Evolutionary conservation across 2,329 filamentous ascomycete genomes (phyloP).

Genomic region (Tolypocladium cylindrosporum): DNA sequence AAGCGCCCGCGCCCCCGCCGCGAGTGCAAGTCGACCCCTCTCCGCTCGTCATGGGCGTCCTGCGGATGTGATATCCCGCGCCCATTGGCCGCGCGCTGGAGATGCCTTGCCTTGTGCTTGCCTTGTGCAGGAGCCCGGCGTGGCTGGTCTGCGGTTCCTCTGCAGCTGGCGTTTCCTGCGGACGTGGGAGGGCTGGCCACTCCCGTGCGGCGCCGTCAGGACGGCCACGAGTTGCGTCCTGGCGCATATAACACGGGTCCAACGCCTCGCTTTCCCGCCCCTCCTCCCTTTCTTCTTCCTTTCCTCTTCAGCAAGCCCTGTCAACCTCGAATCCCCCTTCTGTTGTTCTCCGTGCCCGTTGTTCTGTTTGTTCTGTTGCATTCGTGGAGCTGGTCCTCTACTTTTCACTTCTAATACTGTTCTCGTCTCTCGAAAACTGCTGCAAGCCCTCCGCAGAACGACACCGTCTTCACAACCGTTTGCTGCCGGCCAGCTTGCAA

Average conservation of each 20-base stretch:
- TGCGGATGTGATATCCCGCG: background rate
- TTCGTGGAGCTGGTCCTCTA: conserved; percentile 46
- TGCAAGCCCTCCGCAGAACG: conserved; percentile 2
- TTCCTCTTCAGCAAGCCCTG: conserved; percentile 56
- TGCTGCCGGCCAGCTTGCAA: conserved; percentile 5
- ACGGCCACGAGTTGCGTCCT: background rate
- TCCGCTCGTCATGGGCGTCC: background rate
- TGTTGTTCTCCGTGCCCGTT: conserved; percentile 23
- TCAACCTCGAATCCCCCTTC: conserved; percentile 44
- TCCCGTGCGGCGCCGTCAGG: no score
- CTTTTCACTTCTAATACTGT: conserved; percentile 22
- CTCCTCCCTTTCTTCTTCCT: conserved; percentile 29
- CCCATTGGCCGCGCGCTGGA: background rate
- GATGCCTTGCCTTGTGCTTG: background rate
- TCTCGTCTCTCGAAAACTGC: conserved; percentile 8
- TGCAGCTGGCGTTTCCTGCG: background rate
- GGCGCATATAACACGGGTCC: conserved; percentile 6
- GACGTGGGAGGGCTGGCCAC: background rate
- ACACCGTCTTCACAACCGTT: conserved; percentile 2
- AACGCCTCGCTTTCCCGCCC: conserved; percentile 15
- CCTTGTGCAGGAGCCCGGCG: background rate
- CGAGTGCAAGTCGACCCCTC: background rate
- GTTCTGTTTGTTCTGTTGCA: conserved; percentile 27
- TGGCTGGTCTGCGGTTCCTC: background rate
- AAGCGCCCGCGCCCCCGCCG: background rate